phyloP scores from a whole-genome alignment of 805 yeast genomes.

The Brettanomyces custersianus region DNA sequence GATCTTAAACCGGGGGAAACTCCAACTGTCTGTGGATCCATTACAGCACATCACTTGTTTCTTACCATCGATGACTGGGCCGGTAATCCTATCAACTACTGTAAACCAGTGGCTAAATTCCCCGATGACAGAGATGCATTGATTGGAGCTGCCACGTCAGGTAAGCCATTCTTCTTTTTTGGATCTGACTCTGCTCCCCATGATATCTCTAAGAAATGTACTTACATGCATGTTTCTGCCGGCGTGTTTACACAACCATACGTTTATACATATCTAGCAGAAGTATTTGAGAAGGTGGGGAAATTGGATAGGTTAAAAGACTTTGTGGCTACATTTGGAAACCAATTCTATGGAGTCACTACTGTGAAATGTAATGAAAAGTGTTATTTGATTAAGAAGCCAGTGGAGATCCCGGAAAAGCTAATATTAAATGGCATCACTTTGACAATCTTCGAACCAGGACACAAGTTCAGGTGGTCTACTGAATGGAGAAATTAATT shows the following conservation, averaged over 20 bases:
- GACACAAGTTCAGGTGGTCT: slow-evolving; percentile 62
- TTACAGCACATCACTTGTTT: slow-evolving; percentile 91
- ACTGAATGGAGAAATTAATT: slow-evolving; percentile 51
- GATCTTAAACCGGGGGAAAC: slow-evolving; percentile 22
- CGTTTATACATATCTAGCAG: slow-evolving; percentile 77
- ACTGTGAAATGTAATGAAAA: slow-evolving; percentile 38
- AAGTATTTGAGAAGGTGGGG: slow-evolving; percentile 63
- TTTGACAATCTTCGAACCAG: slow-evolving; percentile 84
- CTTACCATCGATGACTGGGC: slow-evolving; percentile 94
- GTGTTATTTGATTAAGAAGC: slow-evolving; percentile 46
- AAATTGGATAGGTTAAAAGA: slow-evolving; percentile 57
- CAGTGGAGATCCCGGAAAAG: slow-evolving; percentile 49
- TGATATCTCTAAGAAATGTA: slow-evolving; percentile 70
- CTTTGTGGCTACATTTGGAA: slow-evolving; percentile 73
- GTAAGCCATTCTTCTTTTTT: slow-evolving; percentile 86
- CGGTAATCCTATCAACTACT: slow-evolving; percentile 87
- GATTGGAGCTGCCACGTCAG: slow-evolving; percentile 81
- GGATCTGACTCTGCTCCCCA: slow-evolving; percentile 99
- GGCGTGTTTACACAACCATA: slow-evolving; percentile 91
- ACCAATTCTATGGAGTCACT: slow-evolving; percentile 56
- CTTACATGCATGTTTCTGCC: slow-evolving; percentile 85
- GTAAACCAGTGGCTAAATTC: slow-evolving; percentile 96
- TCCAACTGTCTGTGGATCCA: slow-evolving; percentile 76
- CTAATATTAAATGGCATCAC: slow-evolving; percentile 34
- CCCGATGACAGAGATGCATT: slow-evolving; percentile 79